A percentile compares a stretch with the other conserved stretches of the same genome.
These are phyloP conservation scores for Hippophae gyantsensis DNA, from an alignment of 306 rosid species.

Conservation along the genomic window DNA sequence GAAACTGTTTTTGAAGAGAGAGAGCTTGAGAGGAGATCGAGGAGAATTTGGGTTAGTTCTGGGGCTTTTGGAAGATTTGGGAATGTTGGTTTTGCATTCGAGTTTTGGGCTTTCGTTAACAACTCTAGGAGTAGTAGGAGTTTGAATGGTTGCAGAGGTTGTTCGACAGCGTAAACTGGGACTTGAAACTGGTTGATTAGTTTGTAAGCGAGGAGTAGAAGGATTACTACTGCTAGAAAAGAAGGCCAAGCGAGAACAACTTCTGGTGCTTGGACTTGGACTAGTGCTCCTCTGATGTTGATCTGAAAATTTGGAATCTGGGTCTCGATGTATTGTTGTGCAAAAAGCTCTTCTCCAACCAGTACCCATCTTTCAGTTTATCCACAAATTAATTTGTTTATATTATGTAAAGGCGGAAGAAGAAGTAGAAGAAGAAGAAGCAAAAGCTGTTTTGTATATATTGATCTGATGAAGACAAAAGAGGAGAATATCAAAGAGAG, in stretches of 20 bases:
- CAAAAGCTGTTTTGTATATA: conserved; percentile 28
- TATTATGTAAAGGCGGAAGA: background rate
- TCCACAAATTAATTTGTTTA: background rate
- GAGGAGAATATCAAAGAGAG: conserved; percentile 20
- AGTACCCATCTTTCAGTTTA: conserved; percentile 51
- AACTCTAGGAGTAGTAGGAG: background rate
- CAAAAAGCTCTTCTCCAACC: conserved; percentile 98
- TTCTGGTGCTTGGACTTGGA: conserved; percentile 62
- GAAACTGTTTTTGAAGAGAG: conserved; percentile 92
- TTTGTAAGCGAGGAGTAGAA: conserved; percentile 40
- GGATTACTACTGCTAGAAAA: conserved; percentile 66
- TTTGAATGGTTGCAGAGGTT: conserved; percentile 16
- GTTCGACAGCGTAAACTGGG: conserved; percentile 53
- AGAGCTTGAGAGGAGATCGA: conserved; percentile 73
- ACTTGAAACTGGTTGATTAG: conserved; percentile 22
- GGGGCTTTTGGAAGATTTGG: conserved; percentile 42
- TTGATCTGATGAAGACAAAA: conserved; percentile 53
- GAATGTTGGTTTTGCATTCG: conserved; percentile 26
- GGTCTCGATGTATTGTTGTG: conserved; percentile 48
- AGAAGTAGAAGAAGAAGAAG: conserved; percentile 11
- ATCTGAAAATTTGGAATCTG: conserved; percentile 39
- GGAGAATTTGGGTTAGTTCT: conserved; percentile 62
- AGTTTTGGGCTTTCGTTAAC: conserved; percentile 31
- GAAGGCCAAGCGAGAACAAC: conserved; percentile 57
- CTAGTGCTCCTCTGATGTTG: conserved; percentile 31